Conservation (phyloP, 768 basidiomycete species). For the Cystofilobasidium capitatum region DNA sequence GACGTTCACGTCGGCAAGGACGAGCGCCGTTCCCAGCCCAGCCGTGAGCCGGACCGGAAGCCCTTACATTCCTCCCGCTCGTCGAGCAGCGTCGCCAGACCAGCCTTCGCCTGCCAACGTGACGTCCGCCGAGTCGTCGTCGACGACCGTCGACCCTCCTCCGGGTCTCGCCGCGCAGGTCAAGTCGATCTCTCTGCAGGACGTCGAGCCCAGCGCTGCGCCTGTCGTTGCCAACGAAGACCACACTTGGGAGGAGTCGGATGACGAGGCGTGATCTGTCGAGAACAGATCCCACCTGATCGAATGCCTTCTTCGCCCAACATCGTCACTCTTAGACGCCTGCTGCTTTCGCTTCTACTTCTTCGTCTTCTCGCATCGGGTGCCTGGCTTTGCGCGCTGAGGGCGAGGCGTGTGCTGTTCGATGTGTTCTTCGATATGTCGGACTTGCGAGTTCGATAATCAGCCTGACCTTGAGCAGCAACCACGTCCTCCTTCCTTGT, state of each 20-base stretch:
- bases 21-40: not conserved
- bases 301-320: too few relatives aligned
- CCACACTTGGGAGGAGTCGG: conserved; percentile 22
- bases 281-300: too few relatives aligned
- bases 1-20: not conserved
- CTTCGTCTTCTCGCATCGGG: too few relatives aligned
- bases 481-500: too few relatives aligned
- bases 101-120: not conserved
- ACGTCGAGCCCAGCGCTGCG: not conserved
- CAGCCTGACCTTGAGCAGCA: too few relatives aligned
- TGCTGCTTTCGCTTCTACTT: too few relatives aligned
- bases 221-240: conserved; percentile 1
- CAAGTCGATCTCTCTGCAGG: not conserved
- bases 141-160: not conserved
- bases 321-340: too few relatives aligned
- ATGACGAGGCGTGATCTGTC: conserved; percentile 12
- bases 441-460: too few relatives aligned
- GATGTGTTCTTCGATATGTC: too few relatives aligned
- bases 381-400: too few relatives aligned
- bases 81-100: not conserved
- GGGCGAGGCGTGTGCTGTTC: too few relatives aligned
- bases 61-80: conserved; percentile 18
- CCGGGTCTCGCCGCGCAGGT: too few relatives aligned
- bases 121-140: not conserved
- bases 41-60: not conserved